Evolutionary conservation across 1,284 basidiomycete genomes (phyloP), one percentile per base, ranked within the genome.

Genomic region (Chondrostereum purpureum): DNA sequence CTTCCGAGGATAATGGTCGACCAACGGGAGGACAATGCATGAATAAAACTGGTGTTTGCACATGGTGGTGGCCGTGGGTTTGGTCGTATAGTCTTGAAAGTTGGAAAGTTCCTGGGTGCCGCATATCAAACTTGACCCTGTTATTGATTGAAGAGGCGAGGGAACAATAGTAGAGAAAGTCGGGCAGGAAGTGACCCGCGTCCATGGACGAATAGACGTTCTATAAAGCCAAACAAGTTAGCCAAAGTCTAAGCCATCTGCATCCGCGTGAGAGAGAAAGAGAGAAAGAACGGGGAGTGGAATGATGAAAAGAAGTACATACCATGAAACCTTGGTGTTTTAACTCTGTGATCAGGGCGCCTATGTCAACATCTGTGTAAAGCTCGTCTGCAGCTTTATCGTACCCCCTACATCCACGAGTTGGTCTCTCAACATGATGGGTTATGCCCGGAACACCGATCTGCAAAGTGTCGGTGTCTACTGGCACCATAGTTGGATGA

Each of bases 121-220:
- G 8, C 8, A 31, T 31, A n/a, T 31, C 27, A n/a, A 31, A n/a
- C 27, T 31, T 31, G 44, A 70, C 68, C 17, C 69, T 65, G 21
- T 65, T 66, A 4, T 80, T 73, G 55, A 71, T 76, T 16, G 78
- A 72, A 58, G 86, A 83, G 4, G 82, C 83, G n/a, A 88, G 70
- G 5, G 84, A 87, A 55, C 83, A 83, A 56, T 83, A 88, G 59
- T 83, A 86, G 49, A 82, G 74, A 61, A 83, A 88, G 63, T 88
- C 85, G 58, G 78, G 82, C n/a, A 87, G 65, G 60, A 80, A 86
- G 56, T 82, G 83, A 0, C 85, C 85, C 16, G 84, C 80, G 55
- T 88, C 84, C 69, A 80, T 75, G 1, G 84, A 87, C 17, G 78
- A 72, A 55, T 80, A 77, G n/a, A 83, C 74, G 60, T 79, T 68